A percentile compares a stretch with the other conserved stretches of the same genome.
Conservation (phyloP, 257 asterid genomes). For the Thymus mandschuricus region DNA sequence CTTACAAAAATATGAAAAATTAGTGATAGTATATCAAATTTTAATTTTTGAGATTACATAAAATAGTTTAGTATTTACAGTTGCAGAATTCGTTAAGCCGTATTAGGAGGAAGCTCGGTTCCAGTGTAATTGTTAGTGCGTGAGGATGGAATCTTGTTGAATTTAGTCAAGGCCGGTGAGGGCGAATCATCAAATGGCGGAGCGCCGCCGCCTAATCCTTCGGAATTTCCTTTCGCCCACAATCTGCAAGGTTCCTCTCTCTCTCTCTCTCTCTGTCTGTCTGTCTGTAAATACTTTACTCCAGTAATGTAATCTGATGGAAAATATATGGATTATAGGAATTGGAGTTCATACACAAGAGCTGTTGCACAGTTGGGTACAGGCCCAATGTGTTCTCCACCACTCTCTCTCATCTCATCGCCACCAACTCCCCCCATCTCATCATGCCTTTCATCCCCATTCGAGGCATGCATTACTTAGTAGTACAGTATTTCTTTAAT, state of each 20-base stretch:
- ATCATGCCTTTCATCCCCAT: conserved; percentile 80
- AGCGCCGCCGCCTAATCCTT: conserved; percentile 51
- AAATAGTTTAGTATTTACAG: neutral
- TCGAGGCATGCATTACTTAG: conserved; percentile 51
- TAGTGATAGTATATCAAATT: too few relatives aligned
- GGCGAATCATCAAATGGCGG: conserved; percentile 35
- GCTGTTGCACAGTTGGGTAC: conserved; percentile 89
- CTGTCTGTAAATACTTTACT: too few relatives aligned
- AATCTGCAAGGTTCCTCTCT: conserved; percentile 45
- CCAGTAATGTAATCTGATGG: neutral
- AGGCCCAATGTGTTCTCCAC: conserved; percentile 92
- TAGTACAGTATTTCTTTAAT: neutral
- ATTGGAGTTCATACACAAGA: conserved; percentile 83
- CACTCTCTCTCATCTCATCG: conserved; percentile 83
- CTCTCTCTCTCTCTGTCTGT: neutral
- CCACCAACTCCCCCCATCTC: conserved; percentile 75
- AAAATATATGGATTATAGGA: conserved; percentile 45
- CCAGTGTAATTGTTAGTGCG: too few relatives aligned
- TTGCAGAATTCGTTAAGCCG: too few relatives aligned
- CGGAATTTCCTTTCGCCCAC: conserved; percentile 45
- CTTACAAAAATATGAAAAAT: too few relatives aligned
- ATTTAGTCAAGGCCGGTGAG: neutral
- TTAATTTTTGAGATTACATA: too few relatives aligned
- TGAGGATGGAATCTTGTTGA: neutral
- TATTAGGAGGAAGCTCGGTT: too few relatives aligned